Conservation (phyloP, 805 yeast species). For the Candida palmyrensis region DNA sequence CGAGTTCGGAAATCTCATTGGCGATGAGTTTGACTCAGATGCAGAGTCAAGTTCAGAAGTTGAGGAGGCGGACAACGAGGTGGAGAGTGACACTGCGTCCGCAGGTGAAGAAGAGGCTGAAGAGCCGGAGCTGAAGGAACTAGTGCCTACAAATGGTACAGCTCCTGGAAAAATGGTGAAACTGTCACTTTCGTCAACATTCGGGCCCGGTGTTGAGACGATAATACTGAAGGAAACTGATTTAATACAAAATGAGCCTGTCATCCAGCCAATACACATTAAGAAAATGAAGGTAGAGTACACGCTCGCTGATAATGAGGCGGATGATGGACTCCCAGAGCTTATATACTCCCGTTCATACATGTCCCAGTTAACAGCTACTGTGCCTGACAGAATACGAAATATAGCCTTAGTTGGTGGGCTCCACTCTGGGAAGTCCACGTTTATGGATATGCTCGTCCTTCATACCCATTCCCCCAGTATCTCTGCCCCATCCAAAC, state of each 20-base stretch:
- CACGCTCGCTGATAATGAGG: background rate
- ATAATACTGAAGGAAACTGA: slow-evolving; percentile 39
- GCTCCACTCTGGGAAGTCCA: slow-evolving; percentile 81
- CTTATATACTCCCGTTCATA: slow-evolving; percentile 60
- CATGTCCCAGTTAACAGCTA: slow-evolving; percentile 41
- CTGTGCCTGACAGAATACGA: slow-evolving; percentile 59
- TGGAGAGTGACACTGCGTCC: slow-evolving; percentile 1
- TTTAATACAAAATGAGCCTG: slow-evolving; percentile 45
- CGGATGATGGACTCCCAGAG: slow-evolving; percentile 46
- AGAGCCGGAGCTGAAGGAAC: slow-evolving; percentile 15
- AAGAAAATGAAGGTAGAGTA: slow-evolving; percentile 40
- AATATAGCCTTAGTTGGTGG: slow-evolving; percentile 80
- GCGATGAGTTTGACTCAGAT: slow-evolving; percentile 45
- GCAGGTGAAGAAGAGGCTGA: slow-evolving; percentile 2
- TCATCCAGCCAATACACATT: slow-evolving; percentile 48
- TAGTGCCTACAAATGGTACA: no score
- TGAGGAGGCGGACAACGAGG: slow-evolving; percentile 5
- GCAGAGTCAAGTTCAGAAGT: slow-evolving; percentile 28
- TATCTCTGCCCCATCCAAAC: slow-evolving; percentile 17
- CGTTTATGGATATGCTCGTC: slow-evolving; percentile 65
- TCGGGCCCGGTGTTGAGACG: slow-evolving; percentile 63
- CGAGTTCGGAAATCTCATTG: slow-evolving; percentile 72
- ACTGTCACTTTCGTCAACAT: slow-evolving; percentile 36
- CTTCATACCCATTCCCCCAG: slow-evolving; percentile 52
- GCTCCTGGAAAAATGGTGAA: slow-evolving; percentile 4